Evolutionary conservation across 2,329 filamentous ascomycete species (phyloP), one percentile per base, ranked within the genome.

Genomic region (Xylariaceae sp.): DNA sequence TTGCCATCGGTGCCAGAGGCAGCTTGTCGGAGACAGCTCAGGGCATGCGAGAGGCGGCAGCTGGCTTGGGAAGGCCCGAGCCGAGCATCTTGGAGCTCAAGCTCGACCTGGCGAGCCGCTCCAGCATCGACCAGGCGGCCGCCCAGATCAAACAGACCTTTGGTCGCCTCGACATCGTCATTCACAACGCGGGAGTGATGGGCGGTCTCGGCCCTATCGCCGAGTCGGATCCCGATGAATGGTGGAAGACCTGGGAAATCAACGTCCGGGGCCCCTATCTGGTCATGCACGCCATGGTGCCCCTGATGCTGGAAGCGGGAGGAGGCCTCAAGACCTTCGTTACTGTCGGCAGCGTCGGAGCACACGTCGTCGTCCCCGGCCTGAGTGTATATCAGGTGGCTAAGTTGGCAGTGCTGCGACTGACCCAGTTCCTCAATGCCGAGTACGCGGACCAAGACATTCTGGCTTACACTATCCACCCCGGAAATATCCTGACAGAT

Each of bases 181-280:
- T 61, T 38, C 59, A 59, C 35, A 60, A 59, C 33, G 57, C 55
- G 10, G 57, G 48, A 2, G 35, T 50, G 5, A 30, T 52, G 3
- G 28, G 30, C 4, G 12, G 22, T 5, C 3, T 2, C 2, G 33
- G 27, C 5, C 16, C 12, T 11, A 44, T 60, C 18, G 34, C 43
- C 2, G 51, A 58, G 4, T 46, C 34, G 7, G 47, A 59, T 18
- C 47, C 53, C 5, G 53, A 55, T 1, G 42, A 39, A 2, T 64
- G 59, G 59, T 58, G 54, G 57, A 50, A 57, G 14, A 60, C 59
- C 0, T 65, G 60, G 49, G 60, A 67, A 29, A 56, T 71, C 25
- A 76, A 75, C 43, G 28, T 73, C 10, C 57, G 60, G 13, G 72
- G 70, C 0, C 48, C 59, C 0, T 72, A 66, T 42, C 52, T 70